Evolutionary conservation across 1,284 basidiomycete genomes (phyloP), one percentile per base, ranked within the genome.

Genomic region (Xanthoconium separans): DNA sequence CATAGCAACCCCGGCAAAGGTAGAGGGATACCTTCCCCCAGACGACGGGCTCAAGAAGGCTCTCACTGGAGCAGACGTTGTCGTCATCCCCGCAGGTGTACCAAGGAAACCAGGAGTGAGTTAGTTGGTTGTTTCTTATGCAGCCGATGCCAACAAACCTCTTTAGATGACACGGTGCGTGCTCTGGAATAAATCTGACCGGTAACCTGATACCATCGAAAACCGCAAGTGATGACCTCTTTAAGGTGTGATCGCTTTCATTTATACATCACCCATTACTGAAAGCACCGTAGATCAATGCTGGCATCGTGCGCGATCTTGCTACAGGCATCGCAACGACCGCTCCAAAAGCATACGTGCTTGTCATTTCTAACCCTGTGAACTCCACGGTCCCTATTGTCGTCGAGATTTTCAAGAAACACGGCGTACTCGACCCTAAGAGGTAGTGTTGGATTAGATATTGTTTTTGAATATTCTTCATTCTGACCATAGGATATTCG

Each of bases 301-400:
- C 94, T 59, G 93, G 93, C 51, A 99, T 99, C 72, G 92, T 98
- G 58, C 87, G 89, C 63, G 93, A 94, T 71, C 86, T 99, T 58
- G 96, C 95, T 41, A 87, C 85, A 47, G 93, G 89, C 50, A 91
- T 95, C 65, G 95, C 95, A 34, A 85, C 84, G 43, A 74, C 78
- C 58, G 84, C 87, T 50, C 97, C 97, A 65, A 95, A 95, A 73
- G 96, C 97, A 12, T 91, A 91, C 64, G 84, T 99, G 52, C 85
- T 95, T 47, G 93, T 98, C 65, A 98, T 98, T 72, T 95, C 95
- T 56, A 96, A 95, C 78, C 93, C 93, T 41, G 93, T 96, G 68
- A 95, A 95, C 82, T 98, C 95, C 47, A 98, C 96, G 41, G 97
- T 99, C 48, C 97, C 96, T 57, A 94, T 99, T 70, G 93, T 95